These are phyloP conservation scores for Auriculariales sp. DNA, from an alignment of 768 basidiomycete genomes.

Conservation along the genomic window DNA sequence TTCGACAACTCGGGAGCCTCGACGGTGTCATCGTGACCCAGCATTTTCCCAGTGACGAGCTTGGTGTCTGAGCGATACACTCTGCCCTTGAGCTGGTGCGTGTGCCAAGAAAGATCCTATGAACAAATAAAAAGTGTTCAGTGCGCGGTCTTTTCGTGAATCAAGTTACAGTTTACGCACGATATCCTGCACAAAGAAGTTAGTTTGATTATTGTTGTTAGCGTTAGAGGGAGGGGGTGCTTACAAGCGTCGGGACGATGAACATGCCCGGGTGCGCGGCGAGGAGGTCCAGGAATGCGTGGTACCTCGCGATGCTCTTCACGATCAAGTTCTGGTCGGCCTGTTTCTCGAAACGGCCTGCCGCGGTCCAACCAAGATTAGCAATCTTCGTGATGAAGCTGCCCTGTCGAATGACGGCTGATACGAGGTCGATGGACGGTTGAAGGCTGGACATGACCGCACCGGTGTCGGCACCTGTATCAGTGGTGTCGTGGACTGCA, in stretches of 20 bases:
- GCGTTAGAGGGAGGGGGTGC: not conserved
- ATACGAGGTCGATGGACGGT: conserved; percentile 4
- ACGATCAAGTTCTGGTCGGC: conserved; percentile 3
- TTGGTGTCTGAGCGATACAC: conserved; percentile 6
- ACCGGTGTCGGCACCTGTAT: not conserved
- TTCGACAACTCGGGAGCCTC: not conserved
- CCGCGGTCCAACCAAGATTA: conserved; percentile 6
- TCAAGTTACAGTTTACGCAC: not conserved
- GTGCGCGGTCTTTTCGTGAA: not conserved
- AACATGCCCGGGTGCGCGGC: conserved; percentile 4
- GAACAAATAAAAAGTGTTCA: not conserved
- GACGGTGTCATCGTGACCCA: conserved; percentile 9
- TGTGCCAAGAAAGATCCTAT: conserved; percentile 10
- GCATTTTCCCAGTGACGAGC: conserved; percentile 1
- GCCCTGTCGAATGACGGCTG: conserved; percentile 9
- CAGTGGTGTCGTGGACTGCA: not conserved
- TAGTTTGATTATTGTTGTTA: not conserved
- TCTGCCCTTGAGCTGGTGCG: conserved; percentile 8
- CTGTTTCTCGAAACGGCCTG: conserved; percentile 1
- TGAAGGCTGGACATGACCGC: not conserved
- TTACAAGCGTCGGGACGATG: conserved; percentile 9
- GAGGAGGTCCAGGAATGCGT: conserved; percentile 11
- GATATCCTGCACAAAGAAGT: not conserved
- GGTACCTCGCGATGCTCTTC: conserved; percentile 8
- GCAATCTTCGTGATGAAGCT: conserved; percentile 7